phyloP scores from a whole-genome alignment of 2,329 filamentous ascomycete species.

The Didymella lethalis region DNA sequence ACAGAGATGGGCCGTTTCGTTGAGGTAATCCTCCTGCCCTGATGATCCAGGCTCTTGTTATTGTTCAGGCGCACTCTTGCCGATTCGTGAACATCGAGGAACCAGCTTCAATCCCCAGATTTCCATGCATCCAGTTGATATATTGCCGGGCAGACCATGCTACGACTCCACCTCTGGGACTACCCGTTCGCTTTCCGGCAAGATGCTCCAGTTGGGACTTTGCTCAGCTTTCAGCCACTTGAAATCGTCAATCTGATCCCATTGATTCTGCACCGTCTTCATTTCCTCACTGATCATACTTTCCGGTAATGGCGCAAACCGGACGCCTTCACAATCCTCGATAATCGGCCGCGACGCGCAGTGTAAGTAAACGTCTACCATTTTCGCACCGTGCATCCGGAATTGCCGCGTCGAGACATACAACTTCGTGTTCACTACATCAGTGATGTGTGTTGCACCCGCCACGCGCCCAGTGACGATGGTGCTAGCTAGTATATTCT shows the following conservation, averaged over 20 bases:
- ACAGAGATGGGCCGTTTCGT: background rate
- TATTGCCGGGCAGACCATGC: background rate
- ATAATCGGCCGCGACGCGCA: conserved; percentile 90
- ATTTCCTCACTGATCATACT: conserved; percentile 27
- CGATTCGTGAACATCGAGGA: background rate
- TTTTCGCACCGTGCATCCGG: conserved; percentile 84
- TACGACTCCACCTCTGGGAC: background rate
- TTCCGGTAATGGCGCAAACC: conserved; percentile 78
- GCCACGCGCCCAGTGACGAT: conserved; percentile 79
- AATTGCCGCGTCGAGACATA: conserved; percentile 81
- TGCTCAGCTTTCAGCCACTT: conserved; percentile 90
- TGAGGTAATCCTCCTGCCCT: background rate
- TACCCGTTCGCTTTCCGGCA: conserved; percentile 60
- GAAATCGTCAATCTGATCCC: conserved; percentile 95
- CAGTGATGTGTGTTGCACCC: conserved; percentile 85
- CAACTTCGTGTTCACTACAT: conserved; percentile 74
- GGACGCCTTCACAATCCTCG: conserved; percentile 80
- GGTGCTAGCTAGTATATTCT: conserved; percentile 73
- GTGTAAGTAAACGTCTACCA: conserved; percentile 84
- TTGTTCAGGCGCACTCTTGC: background rate
- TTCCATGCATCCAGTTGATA: background rate
- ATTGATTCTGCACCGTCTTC: conserved; percentile 67
- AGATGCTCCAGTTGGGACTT: conserved; percentile 85
- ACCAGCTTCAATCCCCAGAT: background rate
- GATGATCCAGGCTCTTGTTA: background rate